Conservation (phyloP, 805 yeast species). For the Metschnikowia kunwiensis region DNA sequence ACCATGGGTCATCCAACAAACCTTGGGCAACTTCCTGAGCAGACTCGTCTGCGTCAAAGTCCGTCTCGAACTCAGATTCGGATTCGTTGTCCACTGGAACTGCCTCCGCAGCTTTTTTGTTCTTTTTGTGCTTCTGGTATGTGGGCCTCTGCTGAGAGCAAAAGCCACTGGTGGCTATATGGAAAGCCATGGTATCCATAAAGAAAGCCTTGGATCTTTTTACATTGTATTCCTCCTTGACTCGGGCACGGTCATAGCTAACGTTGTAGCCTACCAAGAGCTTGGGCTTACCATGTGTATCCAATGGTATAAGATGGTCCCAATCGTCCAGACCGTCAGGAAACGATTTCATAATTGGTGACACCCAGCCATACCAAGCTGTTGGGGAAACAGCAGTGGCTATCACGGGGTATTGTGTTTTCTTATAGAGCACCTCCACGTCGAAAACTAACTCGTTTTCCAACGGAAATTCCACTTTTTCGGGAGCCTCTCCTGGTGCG, state of each 20-base stretch:
- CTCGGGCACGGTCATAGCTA: slow-evolving; percentile 85
- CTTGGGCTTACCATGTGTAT: slow-evolving; percentile 45
- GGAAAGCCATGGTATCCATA: slow-evolving; percentile 90
- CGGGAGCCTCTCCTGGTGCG: slow-evolving; percentile 50
- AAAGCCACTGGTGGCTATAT: slow-evolving; percentile 86
- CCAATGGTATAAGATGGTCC: slow-evolving; percentile 77
- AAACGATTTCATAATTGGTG: slow-evolving; percentile 62
- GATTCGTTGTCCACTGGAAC: slow-evolving; percentile 19
- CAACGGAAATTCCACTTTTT: slow-evolving; percentile 60
- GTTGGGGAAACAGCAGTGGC: slow-evolving; percentile 73
- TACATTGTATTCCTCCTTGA: slow-evolving; percentile 77
- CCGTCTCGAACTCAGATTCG: slow-evolving; percentile 4
- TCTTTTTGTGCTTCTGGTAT: slow-evolving; percentile 61
- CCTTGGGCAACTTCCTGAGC: slow-evolving; percentile 27
- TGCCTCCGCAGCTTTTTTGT: slow-evolving; percentile 20
- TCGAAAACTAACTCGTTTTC: slow-evolving; percentile 81
- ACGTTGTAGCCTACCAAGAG: slow-evolving; percentile 88
- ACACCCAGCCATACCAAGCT: slow-evolving; percentile 95
- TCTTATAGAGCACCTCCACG: slow-evolving; percentile 79
- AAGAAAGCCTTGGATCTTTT: slow-evolving; percentile 68
- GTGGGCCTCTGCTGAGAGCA: slow-evolving; percentile 85
- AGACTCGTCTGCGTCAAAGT: slow-evolving; percentile 15
- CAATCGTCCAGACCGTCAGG: slow-evolving; percentile 28
- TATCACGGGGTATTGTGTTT: slow-evolving; percentile 69
- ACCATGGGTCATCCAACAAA: slow-evolving; percentile 76